Evolutionary conservation across 2,329 filamentous ascomycete species (phyloP).

Genomic region (Curvularia spicifera): DNA sequence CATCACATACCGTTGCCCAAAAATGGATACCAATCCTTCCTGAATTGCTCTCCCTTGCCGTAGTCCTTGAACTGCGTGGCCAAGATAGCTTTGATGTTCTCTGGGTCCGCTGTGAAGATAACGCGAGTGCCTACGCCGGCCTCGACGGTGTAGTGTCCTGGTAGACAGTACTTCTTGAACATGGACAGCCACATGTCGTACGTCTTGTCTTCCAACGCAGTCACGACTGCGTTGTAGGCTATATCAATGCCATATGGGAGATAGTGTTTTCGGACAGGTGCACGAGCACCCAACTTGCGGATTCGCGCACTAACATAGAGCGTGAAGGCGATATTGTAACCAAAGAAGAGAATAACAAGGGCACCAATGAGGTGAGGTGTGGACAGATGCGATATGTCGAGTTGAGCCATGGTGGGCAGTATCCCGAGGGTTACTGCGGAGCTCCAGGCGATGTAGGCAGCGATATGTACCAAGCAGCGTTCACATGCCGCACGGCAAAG

Average conservation of each 20-base stretch:
- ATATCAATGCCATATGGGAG: slow-evolving; percentile 66
- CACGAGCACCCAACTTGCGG: slow-evolving; percentile 54
- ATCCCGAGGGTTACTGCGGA: background rate
- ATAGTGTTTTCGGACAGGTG: slow-evolving; percentile 48
- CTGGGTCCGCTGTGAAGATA: slow-evolving; percentile 79
- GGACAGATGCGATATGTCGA: slow-evolving; percentile 26
- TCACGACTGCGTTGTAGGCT: slow-evolving; percentile 62
- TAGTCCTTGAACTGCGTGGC: slow-evolving; percentile 85
- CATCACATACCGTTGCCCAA: slow-evolving; percentile 71
- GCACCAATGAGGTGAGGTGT: slow-evolving; percentile 33
- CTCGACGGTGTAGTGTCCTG: slow-evolving; percentile 66
- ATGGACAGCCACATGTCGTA: slow-evolving; percentile 66
- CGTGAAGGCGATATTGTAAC: slow-evolving; percentile 24
- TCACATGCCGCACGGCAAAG: slow-evolving; percentile 8
- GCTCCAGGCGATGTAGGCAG: slow-evolving; percentile 4
- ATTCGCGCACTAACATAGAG: slow-evolving; percentile 49
- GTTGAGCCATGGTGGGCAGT: slow-evolving; percentile 31
- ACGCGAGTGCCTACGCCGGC: slow-evolving; percentile 64
- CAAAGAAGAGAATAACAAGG: slow-evolving; percentile 27
- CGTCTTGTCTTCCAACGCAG: slow-evolving; percentile 62
- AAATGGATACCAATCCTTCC: slow-evolving; percentile 75
- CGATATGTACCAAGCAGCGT: slow-evolving; percentile 12
- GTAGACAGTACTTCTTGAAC: slow-evolving; percentile 53
- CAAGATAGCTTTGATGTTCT: slow-evolving; percentile 91
- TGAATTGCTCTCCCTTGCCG: slow-evolving; percentile 79